Evolutionary conservation across 257 asterid species (phyloP).

Genomic region (Penstemon barbatus): DNA sequence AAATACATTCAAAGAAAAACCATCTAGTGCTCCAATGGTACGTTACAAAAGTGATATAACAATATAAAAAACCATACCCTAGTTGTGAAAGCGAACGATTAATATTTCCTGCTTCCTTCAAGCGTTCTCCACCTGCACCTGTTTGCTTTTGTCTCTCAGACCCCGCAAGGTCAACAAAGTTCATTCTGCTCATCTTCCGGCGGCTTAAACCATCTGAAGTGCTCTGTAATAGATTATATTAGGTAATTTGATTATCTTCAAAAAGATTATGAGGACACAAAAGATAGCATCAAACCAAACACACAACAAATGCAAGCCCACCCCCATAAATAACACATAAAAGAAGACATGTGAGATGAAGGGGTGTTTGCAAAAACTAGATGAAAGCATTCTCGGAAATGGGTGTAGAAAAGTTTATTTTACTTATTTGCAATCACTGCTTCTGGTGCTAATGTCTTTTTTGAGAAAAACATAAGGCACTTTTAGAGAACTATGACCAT

Average conservation of each 20-base stretch:
- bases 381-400: too few relatives aligned
- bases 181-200: slow-evolving; percentile 84
- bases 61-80: slow-evolving; percentile 56
- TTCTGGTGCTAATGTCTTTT: too few relatives aligned
- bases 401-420: too few relatives aligned
- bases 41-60: slow-evolving; percentile 3
- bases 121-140: slow-evolving; percentile 98
- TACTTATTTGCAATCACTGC: too few relatives aligned
- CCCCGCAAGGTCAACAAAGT: slow-evolving; percentile 99
- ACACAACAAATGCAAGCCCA: slow-evolving; percentile 3
- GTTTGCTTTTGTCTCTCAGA: slow-evolving; percentile 98
- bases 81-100: slow-evolving; percentile 97
- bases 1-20: neutral
- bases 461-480: too few relatives aligned
- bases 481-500: too few relatives aligned
- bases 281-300: slow-evolving; percentile 3
- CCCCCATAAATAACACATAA: neutral
- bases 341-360: slow-evolving; percentile 10
- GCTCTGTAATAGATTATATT: slow-evolving; percentile 54
- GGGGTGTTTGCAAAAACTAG: too few relatives aligned
- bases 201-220: slow-evolving; percentile 78
- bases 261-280: slow-evolving; percentile 22
- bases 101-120: slow-evolving; percentile 98
- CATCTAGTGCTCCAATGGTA: slow-evolving; percentile 10
- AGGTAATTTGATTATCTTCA: slow-evolving; percentile 21